Base-by-base conservation (phyloP, 2,329 filamentous ascomycete species). In the Diplodia corticola region DNA sequence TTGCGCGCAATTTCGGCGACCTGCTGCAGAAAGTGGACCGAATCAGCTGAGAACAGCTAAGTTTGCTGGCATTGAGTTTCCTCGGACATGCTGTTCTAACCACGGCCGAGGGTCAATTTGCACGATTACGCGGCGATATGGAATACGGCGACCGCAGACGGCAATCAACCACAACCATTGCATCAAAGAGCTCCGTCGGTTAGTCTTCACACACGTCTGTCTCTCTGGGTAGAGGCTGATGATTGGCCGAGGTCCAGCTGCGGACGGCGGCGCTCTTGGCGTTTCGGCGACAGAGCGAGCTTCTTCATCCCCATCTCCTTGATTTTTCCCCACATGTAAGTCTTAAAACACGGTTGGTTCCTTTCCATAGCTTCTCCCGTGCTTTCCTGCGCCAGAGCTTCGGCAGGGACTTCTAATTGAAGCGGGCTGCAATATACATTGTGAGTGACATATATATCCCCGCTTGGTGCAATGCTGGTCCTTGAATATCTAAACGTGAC, bases 21-120 rank as follows among this genome's bases (percentile, higher is more conserved):
- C 44, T 5, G 37, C 57, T n/a, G 44, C 24, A 46, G 46, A 13
- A 57, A 37, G 51, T 49, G 54, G 46, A 51, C 30, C 22, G 24
- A 53, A 49, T 51, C 64, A 51, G 64, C 64, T 65, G 64, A 65
- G 53, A 65, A 53, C 64, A 65, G 64, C 64, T 65, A 65, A 65
- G 64, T 65, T 65, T 65, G 64, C 64, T 65, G 64, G 64, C 51
- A 65, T 17, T 65, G 53, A 24, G 35, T 65, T 48, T 44, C 26
- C 20, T 35, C 48, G 30, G 33, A 60, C 40, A 49, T 35, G 64
- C 64, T 59, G 64, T 65, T 65, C 64, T 65, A 65, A 65, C 64
- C 53, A 59, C 53, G 44, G 61, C 33, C 54, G 53, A 54, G 59
- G 64, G 64, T 50, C 30, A 22, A 48, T 15, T 49, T 57, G 44